Evolutionary conservation across 345 rosid genomes (phyloP).

Genomic region (Raphanus sativus): DNA sequence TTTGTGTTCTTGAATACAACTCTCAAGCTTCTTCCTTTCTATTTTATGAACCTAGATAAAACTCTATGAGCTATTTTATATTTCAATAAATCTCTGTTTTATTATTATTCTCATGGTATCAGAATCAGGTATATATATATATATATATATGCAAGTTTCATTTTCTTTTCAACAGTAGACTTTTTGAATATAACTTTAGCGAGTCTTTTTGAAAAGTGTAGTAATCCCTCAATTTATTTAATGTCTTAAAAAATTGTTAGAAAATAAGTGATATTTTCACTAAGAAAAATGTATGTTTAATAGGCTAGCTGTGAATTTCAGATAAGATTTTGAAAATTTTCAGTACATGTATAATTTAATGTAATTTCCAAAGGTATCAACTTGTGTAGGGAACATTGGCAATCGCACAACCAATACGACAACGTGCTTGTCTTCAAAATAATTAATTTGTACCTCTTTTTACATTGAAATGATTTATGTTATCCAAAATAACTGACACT

Average conservation of each 20-base stretch:
- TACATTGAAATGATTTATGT: constrained; percentile 11
- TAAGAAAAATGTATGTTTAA: not conserved
- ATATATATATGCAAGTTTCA: constrained; percentile 81
- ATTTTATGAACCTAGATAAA: too few species aligned
- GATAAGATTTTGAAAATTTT: constrained; percentile 1
- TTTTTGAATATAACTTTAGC: too few species aligned
- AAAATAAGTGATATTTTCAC: too few species aligned
- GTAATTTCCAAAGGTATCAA: constrained; percentile 7
- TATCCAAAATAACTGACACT: constrained; percentile 24
- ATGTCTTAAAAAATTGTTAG: too few species aligned
- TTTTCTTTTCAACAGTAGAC: constrained; percentile 53
- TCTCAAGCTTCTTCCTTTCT: too few species aligned
- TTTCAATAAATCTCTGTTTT: too few species aligned
- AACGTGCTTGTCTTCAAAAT: constrained; percentile 16
- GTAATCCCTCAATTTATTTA: too few species aligned
- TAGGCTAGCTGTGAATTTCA: not conserved
- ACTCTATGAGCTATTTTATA: too few species aligned
- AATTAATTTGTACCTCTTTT: constrained; percentile 7
- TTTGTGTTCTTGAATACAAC: too few species aligned
- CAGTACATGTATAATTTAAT: not conserved
- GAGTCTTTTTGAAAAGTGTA: too few species aligned
- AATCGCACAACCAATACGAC: constrained; percentile 24
- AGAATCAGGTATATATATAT: constrained; percentile 51
- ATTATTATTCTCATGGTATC: too few species aligned
- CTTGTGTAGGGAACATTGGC: constrained; percentile 30